These are phyloP conservation scores for Hysterium pulicare DNA, from an alignment of 2,329 filamentous ascomycete genomes.

Conservation along the genomic window DNA sequence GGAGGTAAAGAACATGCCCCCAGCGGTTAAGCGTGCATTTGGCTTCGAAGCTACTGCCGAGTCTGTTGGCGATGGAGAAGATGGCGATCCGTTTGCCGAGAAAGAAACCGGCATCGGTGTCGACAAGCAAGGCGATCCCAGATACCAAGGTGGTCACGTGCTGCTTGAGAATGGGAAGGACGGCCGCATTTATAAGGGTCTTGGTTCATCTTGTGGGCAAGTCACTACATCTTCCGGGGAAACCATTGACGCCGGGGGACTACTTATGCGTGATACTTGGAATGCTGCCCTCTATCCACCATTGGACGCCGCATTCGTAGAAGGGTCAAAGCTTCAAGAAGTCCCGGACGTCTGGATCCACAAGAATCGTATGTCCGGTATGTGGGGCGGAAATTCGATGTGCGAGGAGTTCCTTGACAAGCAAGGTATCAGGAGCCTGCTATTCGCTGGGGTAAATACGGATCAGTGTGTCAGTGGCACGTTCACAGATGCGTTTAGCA, in stretches of 20 bases:
- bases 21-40: slow-evolving; percentile 39
- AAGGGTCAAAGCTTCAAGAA: slow-evolving; percentile 12
- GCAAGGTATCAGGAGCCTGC: slow-evolving; percentile 38
- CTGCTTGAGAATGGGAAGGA: slow-evolving; percentile 11
- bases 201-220: slow-evolving; percentile 28
- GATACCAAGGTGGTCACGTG: slow-evolving; percentile 10
- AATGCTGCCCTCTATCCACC: slow-evolving; percentile 41
- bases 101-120: slow-evolving; percentile 20
- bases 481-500: slow-evolving; percentile 41
- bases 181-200: slow-evolving; percentile 24
- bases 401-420: slow-evolving; percentile 37
- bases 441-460: slow-evolving; percentile 43
- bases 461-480: slow-evolving; percentile 44
- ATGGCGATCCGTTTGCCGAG: slow-evolving; percentile 5
- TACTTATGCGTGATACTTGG: slow-evolving; percentile 40
- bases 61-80: slow-evolving; percentile 9
- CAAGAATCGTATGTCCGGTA: slow-evolving; percentile 41
- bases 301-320: slow-evolving; percentile 29
- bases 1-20: slow-evolving; percentile 36
- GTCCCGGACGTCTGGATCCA: slow-evolving; percentile 32
- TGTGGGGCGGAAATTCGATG: slow-evolving; percentile 35
- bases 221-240: slow-evolving; percentile 16
- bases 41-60: slow-evolving; percentile 23
- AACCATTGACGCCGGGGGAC: slow-evolving; percentile 29
- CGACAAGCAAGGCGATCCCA: slow-evolving; percentile 28